Percentiles rank a stretch among this genome's conserved stretches.
Evolutionary conservation across 1,284 basidiomycete species (phyloP).

Genomic region (Moniliella sp.): DNA sequence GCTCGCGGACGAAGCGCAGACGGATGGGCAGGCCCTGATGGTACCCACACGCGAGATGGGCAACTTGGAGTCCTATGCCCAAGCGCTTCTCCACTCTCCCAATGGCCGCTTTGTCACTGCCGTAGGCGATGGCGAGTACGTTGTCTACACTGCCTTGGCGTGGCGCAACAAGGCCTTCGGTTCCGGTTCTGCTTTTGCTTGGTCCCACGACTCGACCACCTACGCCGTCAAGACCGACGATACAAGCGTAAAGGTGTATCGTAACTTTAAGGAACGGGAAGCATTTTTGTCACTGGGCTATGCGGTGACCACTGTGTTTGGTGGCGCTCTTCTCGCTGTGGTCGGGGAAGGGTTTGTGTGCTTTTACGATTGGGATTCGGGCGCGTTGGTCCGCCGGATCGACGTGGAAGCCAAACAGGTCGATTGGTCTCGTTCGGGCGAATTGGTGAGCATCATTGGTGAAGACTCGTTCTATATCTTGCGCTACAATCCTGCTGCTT

Average conservation of each 20-base stretch:
- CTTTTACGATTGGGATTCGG: slow-evolving; percentile 98
- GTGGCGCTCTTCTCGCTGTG: slow-evolving; percentile 66
- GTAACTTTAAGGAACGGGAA: slow-evolving; percentile 63
- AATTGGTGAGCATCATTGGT: slow-evolving; percentile 64
- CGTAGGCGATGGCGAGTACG: slow-evolving; percentile 79
- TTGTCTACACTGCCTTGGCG: slow-evolving; percentile 91
- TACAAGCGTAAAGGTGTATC: slow-evolving; percentile 58
- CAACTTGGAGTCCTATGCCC: slow-evolving; percentile 77
- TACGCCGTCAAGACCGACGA: slow-evolving; percentile 73
- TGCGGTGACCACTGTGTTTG: slow-evolving; percentile 64
- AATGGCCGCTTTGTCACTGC: slow-evolving; percentile 90
- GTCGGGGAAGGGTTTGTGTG: slow-evolving; percentile 73
- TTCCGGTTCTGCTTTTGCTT: slow-evolving; percentile 73
- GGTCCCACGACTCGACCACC: slow-evolving; percentile 88
- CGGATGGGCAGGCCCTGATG: slow-evolving; percentile 61
- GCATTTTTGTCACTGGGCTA: slow-evolving; percentile 53
- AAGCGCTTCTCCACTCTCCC: slow-evolving; percentile 66
- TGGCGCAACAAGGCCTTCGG: slow-evolving; percentile 98
- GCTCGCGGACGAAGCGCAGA: slow-evolving; percentile 40
- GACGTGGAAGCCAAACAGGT: slow-evolving; percentile 88
- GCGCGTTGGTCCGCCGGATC: slow-evolving; percentile 73
- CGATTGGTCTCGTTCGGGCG: slow-evolving; percentile 75
- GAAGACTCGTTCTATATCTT: slow-evolving; percentile 85
- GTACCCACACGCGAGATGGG: slow-evolving; percentile 73
- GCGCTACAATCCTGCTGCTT: slow-evolving; percentile 73